These are phyloP conservation scores for Aegilops tauschii DNA, from an alignment of 176 grass and related monocot species.

Conservation along the genomic window DNA sequence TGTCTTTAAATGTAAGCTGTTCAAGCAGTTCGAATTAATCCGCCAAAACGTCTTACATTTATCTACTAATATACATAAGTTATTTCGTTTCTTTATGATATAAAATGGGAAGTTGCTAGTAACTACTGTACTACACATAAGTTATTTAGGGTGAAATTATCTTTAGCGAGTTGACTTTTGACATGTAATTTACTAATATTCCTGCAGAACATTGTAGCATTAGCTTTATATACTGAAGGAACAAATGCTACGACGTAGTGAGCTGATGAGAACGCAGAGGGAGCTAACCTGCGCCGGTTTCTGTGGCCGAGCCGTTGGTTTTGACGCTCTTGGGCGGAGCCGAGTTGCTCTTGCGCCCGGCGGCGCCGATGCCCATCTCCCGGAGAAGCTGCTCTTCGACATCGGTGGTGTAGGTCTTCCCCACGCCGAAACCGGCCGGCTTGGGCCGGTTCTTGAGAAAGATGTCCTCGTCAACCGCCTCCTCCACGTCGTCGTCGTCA, in stretches of 20 bases:
- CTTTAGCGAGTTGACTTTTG: background rate
- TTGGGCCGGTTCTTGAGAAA: conserved; percentile 45
- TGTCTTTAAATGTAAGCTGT: no score
- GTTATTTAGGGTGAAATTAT: background rate
- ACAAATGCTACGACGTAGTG: background rate
- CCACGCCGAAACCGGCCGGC: conserved; percentile 52
- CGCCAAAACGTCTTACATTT: no score
- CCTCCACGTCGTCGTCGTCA: background rate
- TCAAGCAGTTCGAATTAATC: no score
- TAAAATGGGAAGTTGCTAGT: background rate
- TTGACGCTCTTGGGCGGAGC: background rate
- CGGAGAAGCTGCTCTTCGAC: conserved; percentile 56
- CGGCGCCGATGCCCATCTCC: conserved; percentile 50
- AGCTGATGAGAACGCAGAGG: background rate
- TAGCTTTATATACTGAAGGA: background rate
- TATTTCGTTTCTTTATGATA: background rate
- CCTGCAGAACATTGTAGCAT: background rate
- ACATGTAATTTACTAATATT: background rate
- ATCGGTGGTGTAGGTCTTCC: conserved; percentile 52
- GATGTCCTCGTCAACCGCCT: conserved; percentile 38
- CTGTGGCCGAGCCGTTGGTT: background rate
- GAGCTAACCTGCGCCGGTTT: conserved; percentile 26
- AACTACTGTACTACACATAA: no score
- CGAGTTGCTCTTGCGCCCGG: conserved; percentile 21
- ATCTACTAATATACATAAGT: background rate